Conservation (phyloP, 2,329 filamentous ascomycete genomes). For the Claviceps humidiphila region DNA sequence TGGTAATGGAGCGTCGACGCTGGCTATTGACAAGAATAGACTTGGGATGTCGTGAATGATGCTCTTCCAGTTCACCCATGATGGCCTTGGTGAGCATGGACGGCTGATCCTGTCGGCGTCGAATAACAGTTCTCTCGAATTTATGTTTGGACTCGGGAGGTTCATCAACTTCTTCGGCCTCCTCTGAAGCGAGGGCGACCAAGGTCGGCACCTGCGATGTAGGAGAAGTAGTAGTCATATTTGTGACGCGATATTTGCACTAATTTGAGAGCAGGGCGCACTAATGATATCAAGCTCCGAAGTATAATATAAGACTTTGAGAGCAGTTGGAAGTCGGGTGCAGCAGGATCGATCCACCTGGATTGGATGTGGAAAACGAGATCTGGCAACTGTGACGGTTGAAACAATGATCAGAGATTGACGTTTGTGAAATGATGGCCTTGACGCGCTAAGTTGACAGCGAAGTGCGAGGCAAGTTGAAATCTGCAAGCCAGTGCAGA, state of each 20-base stretch:
- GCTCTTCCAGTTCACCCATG: constrained; percentile 50
- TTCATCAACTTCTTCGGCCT: constrained; percentile 72
- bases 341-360: neutral
- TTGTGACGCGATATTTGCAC: neutral
- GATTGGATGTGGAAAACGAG: neutral
- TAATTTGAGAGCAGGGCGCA: neutral
- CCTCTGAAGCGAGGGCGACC: constrained; percentile 35
- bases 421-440: neutral
- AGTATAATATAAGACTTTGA: neutral
- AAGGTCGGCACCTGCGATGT: constrained; percentile 18
- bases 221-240: constrained; percentile 15
- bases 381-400: neutral
- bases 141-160: constrained; percentile 53
- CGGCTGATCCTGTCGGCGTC: constrained; percentile 44
- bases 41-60: constrained; percentile 25
- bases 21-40: constrained; percentile 23
- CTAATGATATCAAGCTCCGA: neutral
- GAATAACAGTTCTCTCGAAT: constrained; percentile 35
- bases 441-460: neutral
- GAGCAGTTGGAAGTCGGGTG: neutral
- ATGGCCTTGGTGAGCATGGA: constrained; percentile 84
- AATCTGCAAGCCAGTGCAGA: constrained; percentile 15
- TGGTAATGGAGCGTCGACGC: constrained; percentile 55
- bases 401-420: neutral
- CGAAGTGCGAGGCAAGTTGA: constrained; percentile 11